A percentile compares a stretch with the other conserved stretches of the same genome.
Conservation (phyloP, 2,329 filamentous ascomycete species). For the Parastagonospora avenae region DNA sequence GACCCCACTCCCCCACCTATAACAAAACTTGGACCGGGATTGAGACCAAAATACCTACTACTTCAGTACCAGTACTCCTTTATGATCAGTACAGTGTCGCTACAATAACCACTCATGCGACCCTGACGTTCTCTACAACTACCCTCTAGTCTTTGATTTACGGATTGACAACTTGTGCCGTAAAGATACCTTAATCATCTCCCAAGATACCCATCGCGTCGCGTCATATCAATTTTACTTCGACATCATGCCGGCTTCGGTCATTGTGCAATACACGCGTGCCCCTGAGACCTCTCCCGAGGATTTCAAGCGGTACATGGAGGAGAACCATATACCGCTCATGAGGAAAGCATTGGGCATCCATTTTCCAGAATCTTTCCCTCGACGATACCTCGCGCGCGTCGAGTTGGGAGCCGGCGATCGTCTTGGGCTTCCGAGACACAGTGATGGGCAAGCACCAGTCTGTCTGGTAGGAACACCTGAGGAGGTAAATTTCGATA, state of each 20-base stretch:
- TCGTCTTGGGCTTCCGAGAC: slow-evolving; percentile 18
- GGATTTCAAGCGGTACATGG: slow-evolving; percentile 22
- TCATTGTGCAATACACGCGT: slow-evolving; percentile 22
- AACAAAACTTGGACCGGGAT: no score
- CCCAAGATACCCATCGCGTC: no score
- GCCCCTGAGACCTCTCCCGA: slow-evolving; percentile 20
- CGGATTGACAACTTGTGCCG: no score
- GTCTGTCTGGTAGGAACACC: slow-evolving; percentile 27
- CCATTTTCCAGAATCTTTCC: slow-evolving; percentile 10
- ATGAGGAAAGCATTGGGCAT: slow-evolving; percentile 21
- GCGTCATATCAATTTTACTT: no score
- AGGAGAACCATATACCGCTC: slow-evolving; percentile 18
- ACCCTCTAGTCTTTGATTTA: no score
- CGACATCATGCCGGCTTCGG: slow-evolving; percentile 15
- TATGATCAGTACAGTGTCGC: no score
- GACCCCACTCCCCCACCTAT: no score
- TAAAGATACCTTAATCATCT: no score
- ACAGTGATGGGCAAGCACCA: slow-evolving; percentile 13
- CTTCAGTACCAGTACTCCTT: no score
- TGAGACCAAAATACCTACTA: no score
- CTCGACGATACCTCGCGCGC: slow-evolving; percentile 17
- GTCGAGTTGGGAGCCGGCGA: slow-evolving; percentile 23
- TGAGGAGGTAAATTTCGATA: slow-evolving; percentile 7
- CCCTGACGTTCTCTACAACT: no score
- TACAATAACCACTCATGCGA: no score